Percentiles rank a stretch among this genome's conserved stretches.
These are phyloP conservation scores for Trichophyton equinum DNA, from an alignment of 2,329 filamentous ascomycete species.

Conservation along the genomic window DNA sequence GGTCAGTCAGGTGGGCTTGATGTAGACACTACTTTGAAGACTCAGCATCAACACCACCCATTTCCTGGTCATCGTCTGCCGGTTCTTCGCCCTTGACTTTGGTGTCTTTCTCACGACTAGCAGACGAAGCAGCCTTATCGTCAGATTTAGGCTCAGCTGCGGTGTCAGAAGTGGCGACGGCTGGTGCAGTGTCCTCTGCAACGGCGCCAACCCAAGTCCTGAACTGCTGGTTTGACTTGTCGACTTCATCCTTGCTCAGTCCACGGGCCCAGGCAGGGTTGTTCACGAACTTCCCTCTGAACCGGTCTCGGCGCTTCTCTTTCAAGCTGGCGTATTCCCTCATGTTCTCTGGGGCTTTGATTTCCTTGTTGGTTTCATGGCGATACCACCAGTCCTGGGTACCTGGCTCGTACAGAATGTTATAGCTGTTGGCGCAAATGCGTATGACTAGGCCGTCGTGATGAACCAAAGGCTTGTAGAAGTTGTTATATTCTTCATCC, in stretches of 20 bases:
- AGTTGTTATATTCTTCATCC: slow-evolving; percentile 49
- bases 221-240: slow-evolving; percentile 36
- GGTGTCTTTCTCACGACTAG: not conserved
- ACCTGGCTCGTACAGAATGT: slow-evolving; percentile 61
- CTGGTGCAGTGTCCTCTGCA: slow-evolving; percentile 6
- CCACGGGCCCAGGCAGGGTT: slow-evolving; percentile 42
- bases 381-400: slow-evolving; percentile 61
- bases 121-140: not conserved
- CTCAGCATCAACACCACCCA: not conserved
- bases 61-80: slow-evolving; percentile 1
- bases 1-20: not conserved
- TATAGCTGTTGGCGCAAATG: slow-evolving; percentile 65
- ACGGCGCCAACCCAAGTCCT: slow-evolving; percentile 32
- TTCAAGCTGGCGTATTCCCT: slow-evolving; percentile 25
- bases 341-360: slow-evolving; percentile 21
- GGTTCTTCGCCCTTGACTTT: not conserved
- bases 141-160: not conserved
- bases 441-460: slow-evolving; percentile 58
- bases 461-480: slow-evolving; percentile 42
- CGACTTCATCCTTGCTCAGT: slow-evolving; percentile 38
- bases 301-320: slow-evolving; percentile 36
- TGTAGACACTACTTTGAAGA: not conserved
- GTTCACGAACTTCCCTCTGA: slow-evolving; percentile 41
- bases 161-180: not conserved
- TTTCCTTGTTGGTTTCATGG: slow-evolving; percentile 5